Conservation (phyloP, 306 rosid species). For the Trifolium fragiferum region DNA sequence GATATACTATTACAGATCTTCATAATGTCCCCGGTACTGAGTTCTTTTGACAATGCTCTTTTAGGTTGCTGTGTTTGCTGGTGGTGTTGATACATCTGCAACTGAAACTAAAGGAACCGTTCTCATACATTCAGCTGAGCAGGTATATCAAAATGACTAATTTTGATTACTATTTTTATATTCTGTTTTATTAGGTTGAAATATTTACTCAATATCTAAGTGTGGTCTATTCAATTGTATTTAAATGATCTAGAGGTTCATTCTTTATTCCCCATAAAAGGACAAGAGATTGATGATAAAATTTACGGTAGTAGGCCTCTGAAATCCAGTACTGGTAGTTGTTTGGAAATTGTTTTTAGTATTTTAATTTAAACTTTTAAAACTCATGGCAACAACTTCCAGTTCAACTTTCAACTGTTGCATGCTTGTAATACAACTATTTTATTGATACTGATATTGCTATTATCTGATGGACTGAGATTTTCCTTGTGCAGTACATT, state of each 20-base stretch:
- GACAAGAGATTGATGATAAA: background rate
- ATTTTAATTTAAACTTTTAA: background rate
- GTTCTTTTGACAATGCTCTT: constrained; percentile 39
- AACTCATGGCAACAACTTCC: background rate
- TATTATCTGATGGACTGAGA: constrained; percentile 1
- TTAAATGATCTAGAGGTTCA: constrained; percentile 25
- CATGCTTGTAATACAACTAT: background rate
- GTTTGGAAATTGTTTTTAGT: background rate
- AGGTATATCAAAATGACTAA: constrained; percentile 55
- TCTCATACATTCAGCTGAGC: constrained; percentile 85
- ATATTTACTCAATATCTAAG: background rate
- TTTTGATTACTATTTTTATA: constrained; percentile 8
- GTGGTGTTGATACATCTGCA: constrained; percentile 96
- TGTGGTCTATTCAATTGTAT: constrained; percentile 21
- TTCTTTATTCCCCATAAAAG: background rate
- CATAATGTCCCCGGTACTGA: constrained; percentile 17
- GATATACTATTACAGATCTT: constrained; percentile 15
- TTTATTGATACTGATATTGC: constrained; percentile 20
- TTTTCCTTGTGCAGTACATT: constrained; percentile 13
- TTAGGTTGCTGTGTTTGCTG: constrained; percentile 90
- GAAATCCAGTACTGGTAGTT: background rate
- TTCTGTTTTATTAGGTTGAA: constrained; percentile 14
- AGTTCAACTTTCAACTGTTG: constrained; percentile 1
- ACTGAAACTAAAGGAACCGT: constrained; percentile 97
- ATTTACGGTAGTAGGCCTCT: background rate